Conservation (phyloP, 1,139 yeast species). For the Geotrichum candidum region DNA sequence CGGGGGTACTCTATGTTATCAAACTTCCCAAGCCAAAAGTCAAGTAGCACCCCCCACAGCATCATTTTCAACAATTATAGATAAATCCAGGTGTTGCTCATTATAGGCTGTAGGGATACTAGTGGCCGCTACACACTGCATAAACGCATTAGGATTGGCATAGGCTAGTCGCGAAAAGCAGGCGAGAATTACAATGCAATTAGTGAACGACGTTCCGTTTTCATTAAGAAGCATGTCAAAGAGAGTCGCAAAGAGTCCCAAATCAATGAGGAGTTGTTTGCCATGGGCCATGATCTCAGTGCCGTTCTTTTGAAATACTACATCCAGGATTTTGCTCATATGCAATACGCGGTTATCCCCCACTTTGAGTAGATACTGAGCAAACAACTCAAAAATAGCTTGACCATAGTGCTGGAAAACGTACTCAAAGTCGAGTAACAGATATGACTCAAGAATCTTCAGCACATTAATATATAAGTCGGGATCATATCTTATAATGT, state of each 20-base stretch:
- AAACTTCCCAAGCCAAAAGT: conserved; percentile 35
- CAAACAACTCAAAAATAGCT: conserved; percentile 47
- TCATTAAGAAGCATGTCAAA: conserved; percentile 46
- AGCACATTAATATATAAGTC: conserved; percentile 69
- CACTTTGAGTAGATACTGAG: conserved; percentile 54
- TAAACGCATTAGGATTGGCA: conserved; percentile 43
- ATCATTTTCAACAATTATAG: background rate
- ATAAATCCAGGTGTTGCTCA: background rate
- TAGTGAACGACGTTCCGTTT: conserved; percentile 42
- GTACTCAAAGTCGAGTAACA: conserved; percentile 46
- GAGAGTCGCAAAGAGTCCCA: conserved; percentile 31
- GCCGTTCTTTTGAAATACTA: conserved; percentile 25
- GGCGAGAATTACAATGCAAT: conserved; percentile 46
- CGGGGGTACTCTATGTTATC: conserved; percentile 62
- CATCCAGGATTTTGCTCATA: conserved; percentile 21
- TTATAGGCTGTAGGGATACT: background rate
- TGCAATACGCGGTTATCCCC: conserved; percentile 50
- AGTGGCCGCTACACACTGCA: conserved; percentile 32
- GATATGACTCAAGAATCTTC: conserved; percentile 65
- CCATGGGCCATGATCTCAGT: conserved; percentile 17
- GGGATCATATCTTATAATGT: conserved; percentile 56
- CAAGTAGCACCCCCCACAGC: conserved; percentile 22
- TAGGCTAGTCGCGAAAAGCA: conserved; percentile 51
- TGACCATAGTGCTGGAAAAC: conserved; percentile 26
- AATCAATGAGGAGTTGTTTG: conserved; percentile 18